Percentiles rank a stretch among this genome's conserved stretches.
Conservation (phyloP, 148 eudicot genomes). For the Camellia granthamiana region DNA sequence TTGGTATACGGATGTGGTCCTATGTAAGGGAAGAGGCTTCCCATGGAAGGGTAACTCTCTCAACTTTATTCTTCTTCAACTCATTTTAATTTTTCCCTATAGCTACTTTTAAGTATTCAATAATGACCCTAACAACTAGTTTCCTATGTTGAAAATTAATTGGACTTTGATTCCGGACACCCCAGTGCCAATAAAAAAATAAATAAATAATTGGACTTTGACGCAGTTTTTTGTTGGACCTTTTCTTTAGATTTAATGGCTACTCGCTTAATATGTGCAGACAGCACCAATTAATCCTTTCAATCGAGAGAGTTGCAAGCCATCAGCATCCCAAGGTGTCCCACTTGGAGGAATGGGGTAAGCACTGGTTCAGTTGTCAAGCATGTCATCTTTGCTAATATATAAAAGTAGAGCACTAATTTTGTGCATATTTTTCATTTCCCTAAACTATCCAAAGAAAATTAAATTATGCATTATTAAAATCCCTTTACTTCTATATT, state of each 20-base stretch:
- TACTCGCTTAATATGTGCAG: constrained; percentile 36
- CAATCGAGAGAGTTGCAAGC: constrained; percentile 70
- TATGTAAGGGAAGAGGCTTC: constrained; percentile 97
- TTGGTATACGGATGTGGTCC: constrained; percentile 92
- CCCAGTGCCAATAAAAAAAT: no score
- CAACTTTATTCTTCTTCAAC: constrained; percentile 11
- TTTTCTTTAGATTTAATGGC: constrained; percentile 3
- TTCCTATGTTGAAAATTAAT: neutral
- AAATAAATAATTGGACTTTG: no score
- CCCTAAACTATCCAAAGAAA: no score
- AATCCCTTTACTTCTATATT: no score
- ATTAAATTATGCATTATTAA: no score
- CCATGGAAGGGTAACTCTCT: constrained; percentile 79
- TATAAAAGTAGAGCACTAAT: no score
- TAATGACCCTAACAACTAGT: neutral
- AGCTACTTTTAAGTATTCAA: neutral
- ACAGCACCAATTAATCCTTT: constrained; percentile 99
- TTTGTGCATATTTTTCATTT: no score
- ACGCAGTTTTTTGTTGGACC: neutral
- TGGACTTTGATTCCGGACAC: no score
- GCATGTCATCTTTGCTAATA: constrained; percentile 2
- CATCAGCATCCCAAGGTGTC: constrained; percentile 94
- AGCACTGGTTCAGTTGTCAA: constrained; percentile 18
- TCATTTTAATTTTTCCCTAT: neutral
- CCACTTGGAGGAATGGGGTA: constrained; percentile 99